These are phyloP conservation scores for Prunus mira DNA, from an alignment of 306 rosid species.

Conservation along the genomic window DNA sequence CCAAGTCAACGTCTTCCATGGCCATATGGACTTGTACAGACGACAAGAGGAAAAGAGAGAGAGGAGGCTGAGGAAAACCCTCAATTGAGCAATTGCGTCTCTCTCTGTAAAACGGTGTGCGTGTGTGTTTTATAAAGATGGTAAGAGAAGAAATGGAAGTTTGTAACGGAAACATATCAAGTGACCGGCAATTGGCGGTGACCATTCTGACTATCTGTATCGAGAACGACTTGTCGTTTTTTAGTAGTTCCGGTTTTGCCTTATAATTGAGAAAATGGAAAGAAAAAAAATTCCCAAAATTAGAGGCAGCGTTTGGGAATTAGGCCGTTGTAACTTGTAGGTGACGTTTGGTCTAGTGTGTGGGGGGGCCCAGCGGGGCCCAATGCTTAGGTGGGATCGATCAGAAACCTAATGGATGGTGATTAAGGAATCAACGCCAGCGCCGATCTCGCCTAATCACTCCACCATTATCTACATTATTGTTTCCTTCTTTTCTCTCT, in stretches of 20 bases:
- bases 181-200: slow-evolving; percentile 36
- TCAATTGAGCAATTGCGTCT: background rate
- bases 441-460: background rate
- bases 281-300: background rate
- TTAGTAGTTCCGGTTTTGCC: background rate
- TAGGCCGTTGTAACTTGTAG: background rate
- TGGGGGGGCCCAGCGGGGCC: background rate
- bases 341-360: background rate
- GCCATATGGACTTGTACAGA: slow-evolving; percentile 1
- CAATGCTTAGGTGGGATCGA: background rate
- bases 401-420: background rate
- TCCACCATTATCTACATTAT: background rate
- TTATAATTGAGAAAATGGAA: background rate
- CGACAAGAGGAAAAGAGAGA: background rate
- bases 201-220: background rate
- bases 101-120: background rate
- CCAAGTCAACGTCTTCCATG: slow-evolving; percentile 30
- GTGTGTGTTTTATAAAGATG: background rate
- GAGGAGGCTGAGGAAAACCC: background rate
- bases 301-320: background rate
- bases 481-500: background rate
- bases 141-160: background rate
- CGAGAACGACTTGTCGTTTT: slow-evolving; percentile 6
- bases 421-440: slow-evolving; percentile 15
- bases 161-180: slow-evolving; percentile 23